A percentile compares a stretch with the other conserved stretches of the same genome.
These are phyloP conservation scores for Blastocystis sp. DNA, from an alignment of 352 stramenopile genomes.

Conservation along the genomic window DNA sequence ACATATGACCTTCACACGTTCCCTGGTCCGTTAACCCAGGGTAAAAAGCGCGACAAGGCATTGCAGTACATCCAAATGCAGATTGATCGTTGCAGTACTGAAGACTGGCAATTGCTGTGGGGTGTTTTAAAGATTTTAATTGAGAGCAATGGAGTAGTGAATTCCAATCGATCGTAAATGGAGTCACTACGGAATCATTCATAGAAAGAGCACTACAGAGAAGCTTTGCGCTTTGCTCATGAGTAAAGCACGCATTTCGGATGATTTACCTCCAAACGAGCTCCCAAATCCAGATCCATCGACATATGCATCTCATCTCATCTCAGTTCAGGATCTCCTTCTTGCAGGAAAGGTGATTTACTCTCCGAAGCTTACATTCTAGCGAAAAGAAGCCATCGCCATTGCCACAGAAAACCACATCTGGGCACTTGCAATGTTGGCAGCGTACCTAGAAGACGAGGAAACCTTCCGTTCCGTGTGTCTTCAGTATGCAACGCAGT, in stretches of 20 bases:
- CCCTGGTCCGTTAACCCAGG: background rate
- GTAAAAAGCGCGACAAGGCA: background rate
- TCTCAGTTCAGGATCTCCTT: constrained; percentile 12
- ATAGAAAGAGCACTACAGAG: background rate
- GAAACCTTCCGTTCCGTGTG: constrained; percentile 4
- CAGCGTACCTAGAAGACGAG: constrained; percentile 36
- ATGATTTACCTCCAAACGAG: constrained; percentile 26
- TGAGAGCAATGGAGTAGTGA: constrained; percentile 36
- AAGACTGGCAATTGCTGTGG: constrained; percentile 49
- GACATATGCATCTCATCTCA: constrained; percentile 5
- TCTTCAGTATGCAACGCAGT: background rate
- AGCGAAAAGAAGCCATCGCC: background rate
- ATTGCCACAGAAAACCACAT: constrained; percentile 1
- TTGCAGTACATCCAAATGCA: constrained; percentile 2
- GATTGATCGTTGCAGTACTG: background rate
- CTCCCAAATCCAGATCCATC: background rate
- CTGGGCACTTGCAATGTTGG: background rate
- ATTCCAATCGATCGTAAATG: background rate
- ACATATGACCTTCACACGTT: background rate
- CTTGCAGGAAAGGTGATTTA: background rate
- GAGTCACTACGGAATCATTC: background rate
- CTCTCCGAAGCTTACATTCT: background rate
- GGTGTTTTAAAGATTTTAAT: constrained; percentile 4
- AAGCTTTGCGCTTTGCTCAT: constrained; percentile 15
- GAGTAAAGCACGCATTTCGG: background rate